Evolutionary conservation across 2,329 filamentous ascomycete species (phyloP), one percentile per base, ranked within the genome.

Genomic region (Paradendryphiella salina): DNA sequence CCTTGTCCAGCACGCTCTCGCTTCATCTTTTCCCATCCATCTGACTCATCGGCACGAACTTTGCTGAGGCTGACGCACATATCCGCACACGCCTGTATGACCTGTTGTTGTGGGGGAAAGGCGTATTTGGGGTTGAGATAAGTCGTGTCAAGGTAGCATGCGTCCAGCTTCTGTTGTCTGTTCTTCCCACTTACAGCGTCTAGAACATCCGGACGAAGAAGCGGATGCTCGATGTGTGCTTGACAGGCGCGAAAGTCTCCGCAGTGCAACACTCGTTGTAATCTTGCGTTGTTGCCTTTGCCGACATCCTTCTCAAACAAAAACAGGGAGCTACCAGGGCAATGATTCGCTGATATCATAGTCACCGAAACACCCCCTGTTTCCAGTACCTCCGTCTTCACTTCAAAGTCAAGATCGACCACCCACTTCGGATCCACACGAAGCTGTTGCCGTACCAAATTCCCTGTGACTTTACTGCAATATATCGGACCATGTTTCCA

Each of bases 401-500:
- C 79, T 56, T 97, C 92, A 63, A 95, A 99, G 11, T 96, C 89
- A 1, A 99, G 78, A 63, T 88, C 84, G 1, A 94, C 81, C 0
- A 99, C 83, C 80, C 87, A 97, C 70, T 91, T 89, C 0, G 88
- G 85, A 43, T 95, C 88, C 1, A 96, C 95, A 35, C 85, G 83
- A 6, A 99, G 79, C 72, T 96, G 92, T 63, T 88, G 88, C 54
- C 87, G 86, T 28, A 97, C 90, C 2, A 99, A 80, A 64, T 95
- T 96, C 0, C 84, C 94, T 0, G 94, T 99, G 11, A 96, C 89
- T 61, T 85, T 87, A 68, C 93, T 97, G 77, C 94, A 97, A 67
- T 96, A 99, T 40, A 99, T 97, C 0, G 92, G 93, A 0, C 94
- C 94, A 69, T 99, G 92, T 32, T 79, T 84, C 94, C 94, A 99